Conservation (phyloP, 1,284 basidiomycete genomes). For the Fomitiporia mediterranea region DNA sequence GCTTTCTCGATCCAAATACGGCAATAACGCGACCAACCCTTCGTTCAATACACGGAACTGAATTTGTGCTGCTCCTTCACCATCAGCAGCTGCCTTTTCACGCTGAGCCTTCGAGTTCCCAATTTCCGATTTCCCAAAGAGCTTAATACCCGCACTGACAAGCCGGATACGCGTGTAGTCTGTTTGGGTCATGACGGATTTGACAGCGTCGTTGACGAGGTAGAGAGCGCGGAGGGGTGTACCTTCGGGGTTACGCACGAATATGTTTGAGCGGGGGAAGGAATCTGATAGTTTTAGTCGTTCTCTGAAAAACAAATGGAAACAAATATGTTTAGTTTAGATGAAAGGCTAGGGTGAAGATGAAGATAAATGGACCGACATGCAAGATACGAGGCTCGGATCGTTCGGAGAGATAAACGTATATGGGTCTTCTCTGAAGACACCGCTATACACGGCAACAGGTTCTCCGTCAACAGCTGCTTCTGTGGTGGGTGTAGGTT, state of each 20-base stretch:
- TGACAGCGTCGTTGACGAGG: slow-evolving; percentile 83
- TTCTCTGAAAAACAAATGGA: slow-evolving; percentile 37
- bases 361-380: slow-evolving; percentile 42
- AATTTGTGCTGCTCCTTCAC: slow-evolving; percentile 35
- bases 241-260: slow-evolving; percentile 84
- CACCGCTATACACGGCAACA: slow-evolving; percentile 31
- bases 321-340: not conserved
- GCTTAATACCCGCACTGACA: slow-evolving; percentile 87
- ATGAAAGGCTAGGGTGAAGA: not conserved
- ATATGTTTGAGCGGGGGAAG: slow-evolving; percentile 76
- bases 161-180: slow-evolving; percentile 84
- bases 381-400: slow-evolving; percentile 63
- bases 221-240: slow-evolving; percentile 82
- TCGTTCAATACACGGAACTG: slow-evolving; percentile 82
- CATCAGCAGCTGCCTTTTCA: not conserved
- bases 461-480: slow-evolving; percentile 21
- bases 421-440: slow-evolving; percentile 90
- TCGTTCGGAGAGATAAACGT: slow-evolving; percentile 74
- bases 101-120: slow-evolving; percentile 16
- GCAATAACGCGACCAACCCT: slow-evolving; percentile 78
- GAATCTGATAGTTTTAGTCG: slow-evolving; percentile 60
- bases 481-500: slow-evolving; percentile 19
- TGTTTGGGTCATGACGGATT: slow-evolving; percentile 75
- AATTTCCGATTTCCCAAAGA: slow-evolving; percentile 50
- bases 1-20: slow-evolving; percentile 63